These are phyloP conservation scores for Ogataea ganodermae DNA, from an alignment of 805 yeast genomes.

Conservation along the genomic window DNA sequence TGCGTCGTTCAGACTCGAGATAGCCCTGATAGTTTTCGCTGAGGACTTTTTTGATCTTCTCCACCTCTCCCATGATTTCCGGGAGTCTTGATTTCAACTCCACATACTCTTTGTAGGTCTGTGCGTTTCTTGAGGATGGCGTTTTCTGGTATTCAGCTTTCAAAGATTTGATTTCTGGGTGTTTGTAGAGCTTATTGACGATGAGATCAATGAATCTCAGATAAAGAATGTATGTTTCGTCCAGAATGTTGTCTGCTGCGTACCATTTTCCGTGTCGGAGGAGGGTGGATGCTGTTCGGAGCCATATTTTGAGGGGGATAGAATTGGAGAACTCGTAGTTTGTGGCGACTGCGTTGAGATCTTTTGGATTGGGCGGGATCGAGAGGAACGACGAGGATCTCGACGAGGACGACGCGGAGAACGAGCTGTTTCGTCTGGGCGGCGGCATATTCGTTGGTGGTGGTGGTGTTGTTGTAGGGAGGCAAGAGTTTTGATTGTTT, in stretches of 20 bases:
- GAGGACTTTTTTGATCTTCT: slow-evolving; percentile 29
- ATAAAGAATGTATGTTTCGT: slow-evolving; percentile 57
- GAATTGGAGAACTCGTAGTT: slow-evolving; percentile 53
- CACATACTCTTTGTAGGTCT: slow-evolving; percentile 30
- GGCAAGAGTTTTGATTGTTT: neutral
- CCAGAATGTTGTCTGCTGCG: slow-evolving; percentile 42
- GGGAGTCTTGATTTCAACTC: slow-evolving; percentile 25
- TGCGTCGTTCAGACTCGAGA: slow-evolving; percentile 24
- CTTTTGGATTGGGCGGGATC: slow-evolving; percentile 33
- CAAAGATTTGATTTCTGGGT: slow-evolving; percentile 43
- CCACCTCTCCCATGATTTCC: slow-evolving; percentile 35
- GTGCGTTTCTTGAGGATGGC: slow-evolving; percentile 25
- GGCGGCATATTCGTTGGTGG: neutral
- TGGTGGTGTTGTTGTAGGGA: neutral
- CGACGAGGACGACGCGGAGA: slow-evolving; percentile 22
- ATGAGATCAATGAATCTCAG: slow-evolving; percentile 60
- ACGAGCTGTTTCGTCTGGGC: slow-evolving; percentile 16
- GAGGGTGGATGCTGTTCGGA: slow-evolving; percentile 53
- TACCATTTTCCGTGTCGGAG: slow-evolving; percentile 50
- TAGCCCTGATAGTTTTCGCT: slow-evolving; percentile 30
- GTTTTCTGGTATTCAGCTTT: slow-evolving; percentile 24
- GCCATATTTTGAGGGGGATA: slow-evolving; percentile 55
- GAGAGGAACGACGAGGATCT: slow-evolving; percentile 15
- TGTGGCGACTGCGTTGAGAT: slow-evolving; percentile 49
- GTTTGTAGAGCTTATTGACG: slow-evolving; percentile 46